These are phyloP conservation scores for Phytophthora sojae DNA, from an alignment of 352 stramenopile species.

Conservation along the genomic window DNA sequence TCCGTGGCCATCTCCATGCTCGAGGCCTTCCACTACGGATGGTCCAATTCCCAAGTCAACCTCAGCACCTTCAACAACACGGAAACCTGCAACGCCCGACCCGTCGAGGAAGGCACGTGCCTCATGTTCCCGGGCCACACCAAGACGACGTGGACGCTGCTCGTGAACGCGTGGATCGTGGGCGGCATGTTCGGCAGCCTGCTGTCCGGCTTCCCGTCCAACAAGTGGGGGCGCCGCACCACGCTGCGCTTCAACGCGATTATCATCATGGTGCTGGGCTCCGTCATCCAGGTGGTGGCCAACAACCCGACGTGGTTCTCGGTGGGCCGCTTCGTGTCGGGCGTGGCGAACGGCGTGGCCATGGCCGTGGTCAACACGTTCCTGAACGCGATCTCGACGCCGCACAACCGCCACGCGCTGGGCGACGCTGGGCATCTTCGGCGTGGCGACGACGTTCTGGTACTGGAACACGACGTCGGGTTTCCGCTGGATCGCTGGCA, in stretches of 20 bases:
- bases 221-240: constrained; percentile 55
- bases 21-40: constrained; percentile 64
- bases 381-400: constrained; percentile 56
- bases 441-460: constrained; percentile 58
- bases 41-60: constrained; percentile 64
- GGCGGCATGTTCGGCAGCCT: constrained; percentile 63
- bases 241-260: constrained; percentile 36
- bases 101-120: constrained; percentile 51
- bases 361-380: constrained; percentile 52
- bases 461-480: constrained; percentile 48
- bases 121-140: constrained; percentile 71
- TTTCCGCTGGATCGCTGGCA: constrained; percentile 61
- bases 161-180: constrained; percentile 69
- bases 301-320: constrained; percentile 38
- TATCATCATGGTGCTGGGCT: constrained; percentile 48
- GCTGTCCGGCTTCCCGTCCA: constrained; percentile 41
- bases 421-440: constrained; percentile 54
- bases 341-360: constrained; percentile 48
- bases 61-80: constrained; percentile 60
- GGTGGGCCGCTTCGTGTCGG: constrained; percentile 46
- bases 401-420: constrained; percentile 46
- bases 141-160: constrained; percentile 52
- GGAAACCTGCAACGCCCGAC: constrained; percentile 45
- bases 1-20: constrained; percentile 46
- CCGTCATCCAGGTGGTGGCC: constrained; percentile 42